A percentile compares a stretch with the other conserved stretches of the same genome.
phyloP scores from a whole-genome alignment of 78 protist genomes.

The Dictyostelium brefeldianum region DNA sequence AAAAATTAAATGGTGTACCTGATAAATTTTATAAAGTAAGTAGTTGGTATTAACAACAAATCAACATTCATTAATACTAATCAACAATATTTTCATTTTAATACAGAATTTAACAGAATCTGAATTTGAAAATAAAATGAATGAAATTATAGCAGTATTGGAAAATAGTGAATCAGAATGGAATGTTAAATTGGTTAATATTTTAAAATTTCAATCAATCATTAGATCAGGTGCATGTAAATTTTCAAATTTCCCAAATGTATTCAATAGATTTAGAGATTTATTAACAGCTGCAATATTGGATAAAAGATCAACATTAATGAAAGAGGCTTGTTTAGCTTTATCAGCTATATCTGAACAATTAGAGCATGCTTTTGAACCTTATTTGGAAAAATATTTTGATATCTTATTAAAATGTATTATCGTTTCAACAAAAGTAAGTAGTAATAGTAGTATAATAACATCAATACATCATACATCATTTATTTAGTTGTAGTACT shows the following conservation, averaged over 20 bases:
- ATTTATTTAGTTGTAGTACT: no score
- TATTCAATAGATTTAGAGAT: slow-evolving; percentile 26
- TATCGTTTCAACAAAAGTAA: slow-evolving; percentile 39
- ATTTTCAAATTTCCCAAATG: background rate
- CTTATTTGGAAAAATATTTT: slow-evolving; percentile 37
- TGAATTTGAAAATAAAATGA: slow-evolving; percentile 6
- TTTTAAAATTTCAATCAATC: slow-evolving; percentile 39
- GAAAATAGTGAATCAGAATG: slow-evolving; percentile 11
- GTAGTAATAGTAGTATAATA: background rate
- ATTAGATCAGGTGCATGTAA: slow-evolving; percentile 27
- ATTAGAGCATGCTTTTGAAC: slow-evolving; percentile 35
- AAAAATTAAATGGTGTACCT: slow-evolving; percentile 6
- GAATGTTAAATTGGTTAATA: slow-evolving; percentile 44
- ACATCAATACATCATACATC: background rate
- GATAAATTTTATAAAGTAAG: no score
- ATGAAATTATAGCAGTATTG: slow-evolving; percentile 21
- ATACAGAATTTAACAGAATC: slow-evolving; percentile 21
- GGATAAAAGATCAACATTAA: slow-evolving; percentile 51
- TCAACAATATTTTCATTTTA: no score
- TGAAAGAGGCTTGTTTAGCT: slow-evolving; percentile 55
- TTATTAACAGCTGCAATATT: background rate
- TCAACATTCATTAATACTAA: no score
- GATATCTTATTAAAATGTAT: slow-evolving; percentile 39
- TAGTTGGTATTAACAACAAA: no score
- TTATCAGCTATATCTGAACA: background rate